phyloP scores from a whole-genome alignment of 768 basidiomycete species.

The Lentinula edodes region DNA sequence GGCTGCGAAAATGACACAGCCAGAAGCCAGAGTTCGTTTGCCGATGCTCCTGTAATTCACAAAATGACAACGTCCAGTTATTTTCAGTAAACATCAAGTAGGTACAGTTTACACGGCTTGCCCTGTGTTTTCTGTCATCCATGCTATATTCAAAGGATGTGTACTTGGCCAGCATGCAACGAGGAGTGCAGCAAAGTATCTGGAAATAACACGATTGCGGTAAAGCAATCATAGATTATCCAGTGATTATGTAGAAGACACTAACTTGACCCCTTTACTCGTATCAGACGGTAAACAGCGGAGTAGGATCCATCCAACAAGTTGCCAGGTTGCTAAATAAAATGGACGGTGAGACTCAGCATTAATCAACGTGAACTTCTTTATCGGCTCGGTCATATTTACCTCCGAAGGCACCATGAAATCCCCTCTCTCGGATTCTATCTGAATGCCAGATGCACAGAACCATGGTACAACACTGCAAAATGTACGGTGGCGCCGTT shows the following conservation, averaged over 20 bases:
- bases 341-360: not conserved
- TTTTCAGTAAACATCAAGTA: too few species aligned
- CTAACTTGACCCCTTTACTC: slow-evolving; percentile 23
- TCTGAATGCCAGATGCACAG: slow-evolving; percentile 12
- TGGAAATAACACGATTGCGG: not conserved
- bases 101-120: not conserved
- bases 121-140: slow-evolving; percentile 36
- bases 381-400: not conserved
- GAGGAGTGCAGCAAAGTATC: slow-evolving; percentile 27
- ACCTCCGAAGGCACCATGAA: slow-evolving; percentile 30
- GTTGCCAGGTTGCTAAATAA: slow-evolving; percentile 28
- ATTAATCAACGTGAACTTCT: not conserved
- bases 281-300: slow-evolving; percentile 23
- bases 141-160: slow-evolving; percentile 33
- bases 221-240: not conserved
- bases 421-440: slow-evolving; percentile 9
- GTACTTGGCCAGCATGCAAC: slow-evolving; percentile 34
- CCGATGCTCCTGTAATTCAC: slow-evolving; percentile 21
- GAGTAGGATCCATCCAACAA: slow-evolving; percentile 30
- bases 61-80: not conserved
- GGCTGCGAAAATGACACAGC: slow-evolving; percentile 28
- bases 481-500: slow-evolving; percentile 11
- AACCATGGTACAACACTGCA: slow-evolving; percentile 10
- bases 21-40: slow-evolving; percentile 29
- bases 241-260: not conserved